These are phyloP conservation scores for Plasmodium gonderi DNA, from an alignment of 169 alveolate species.

Conservation along the genomic window DNA sequence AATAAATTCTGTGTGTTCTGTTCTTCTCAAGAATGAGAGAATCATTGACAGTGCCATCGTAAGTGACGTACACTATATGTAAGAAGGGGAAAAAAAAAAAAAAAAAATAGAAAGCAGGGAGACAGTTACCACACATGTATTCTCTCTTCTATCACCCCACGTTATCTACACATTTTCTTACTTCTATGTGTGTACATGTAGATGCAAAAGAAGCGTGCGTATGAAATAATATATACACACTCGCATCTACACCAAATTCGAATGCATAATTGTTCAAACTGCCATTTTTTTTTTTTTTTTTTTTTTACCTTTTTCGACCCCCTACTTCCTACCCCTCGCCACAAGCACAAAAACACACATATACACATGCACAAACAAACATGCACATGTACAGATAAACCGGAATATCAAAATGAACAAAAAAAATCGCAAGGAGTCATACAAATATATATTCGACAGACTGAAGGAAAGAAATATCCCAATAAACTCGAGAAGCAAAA, in stretches of 20 bases:
- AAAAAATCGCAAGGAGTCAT: slow-evolving; percentile 28
- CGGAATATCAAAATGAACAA: neutral
- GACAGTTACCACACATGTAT: neutral
- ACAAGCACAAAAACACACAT: too few species aligned
- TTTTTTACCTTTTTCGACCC: too few species aligned
- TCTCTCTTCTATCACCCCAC: too few species aligned
- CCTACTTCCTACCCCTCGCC: too few species aligned
- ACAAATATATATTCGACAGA: slow-evolving; percentile 21
- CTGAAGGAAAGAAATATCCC: slow-evolving; percentile 12
- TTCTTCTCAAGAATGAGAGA: slow-evolving; percentile 36
- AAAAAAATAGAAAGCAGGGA: neutral
- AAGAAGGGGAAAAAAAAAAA: neutral
- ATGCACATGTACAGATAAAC: slow-evolving; percentile 9
- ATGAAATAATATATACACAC: too few species aligned
- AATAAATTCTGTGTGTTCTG: slow-evolving; percentile 43
- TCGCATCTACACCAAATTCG: neutral
- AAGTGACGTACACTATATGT: neutral
- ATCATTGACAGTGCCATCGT: slow-evolving; percentile 25
- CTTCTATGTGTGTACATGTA: too few species aligned
- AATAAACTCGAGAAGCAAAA: neutral
- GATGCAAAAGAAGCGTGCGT: too few species aligned
- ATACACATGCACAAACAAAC: too few species aligned
- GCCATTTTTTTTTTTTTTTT: too few species aligned
- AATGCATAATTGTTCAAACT: too few species aligned
- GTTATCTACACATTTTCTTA: too few species aligned